Evolutionary conservation across 179 eudicot species (phyloP).

Genomic region (Actinidia arguta): DNA sequence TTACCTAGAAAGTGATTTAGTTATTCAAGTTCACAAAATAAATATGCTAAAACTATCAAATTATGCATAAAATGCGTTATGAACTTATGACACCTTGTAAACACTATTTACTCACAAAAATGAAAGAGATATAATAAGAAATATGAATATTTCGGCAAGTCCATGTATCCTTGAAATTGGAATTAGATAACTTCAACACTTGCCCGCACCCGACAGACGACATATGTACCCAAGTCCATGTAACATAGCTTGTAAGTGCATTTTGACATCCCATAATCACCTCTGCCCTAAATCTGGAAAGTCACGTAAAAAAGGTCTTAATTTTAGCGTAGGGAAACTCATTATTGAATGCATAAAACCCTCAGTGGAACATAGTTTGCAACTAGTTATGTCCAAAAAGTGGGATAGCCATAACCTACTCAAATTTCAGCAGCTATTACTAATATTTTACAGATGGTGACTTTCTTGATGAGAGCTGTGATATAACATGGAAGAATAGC

Average conservation of each 20-base stretch:
- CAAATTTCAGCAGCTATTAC: slow-evolving; percentile 32
- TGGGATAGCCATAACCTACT: slow-evolving; percentile 5
- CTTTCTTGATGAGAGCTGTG: slow-evolving; percentile 37
- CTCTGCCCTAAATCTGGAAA: neutral
- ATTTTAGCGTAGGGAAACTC: neutral
- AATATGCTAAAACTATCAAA: too few relatives aligned
- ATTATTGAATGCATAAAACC: neutral
- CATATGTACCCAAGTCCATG: too few relatives aligned
- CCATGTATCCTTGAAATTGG: too few relatives aligned
- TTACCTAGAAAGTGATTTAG: too few relatives aligned
- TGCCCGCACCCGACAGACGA: too few relatives aligned
- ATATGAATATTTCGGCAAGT: too few relatives aligned
- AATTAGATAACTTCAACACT: too few relatives aligned
- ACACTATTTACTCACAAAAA: too few relatives aligned
- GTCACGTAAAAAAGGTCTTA: neutral
- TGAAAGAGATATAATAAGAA: too few relatives aligned
- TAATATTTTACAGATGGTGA: slow-evolving; percentile 35
- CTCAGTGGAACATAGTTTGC: neutral
- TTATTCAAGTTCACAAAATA: too few relatives aligned
- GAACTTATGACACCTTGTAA: too few relatives aligned
- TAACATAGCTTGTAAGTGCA: neutral
- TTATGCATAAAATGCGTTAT: too few relatives aligned
- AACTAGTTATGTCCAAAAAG: neutral
- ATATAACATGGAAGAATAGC: slow-evolving; percentile 33
- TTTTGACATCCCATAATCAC: neutral